Evolutionary conservation across 164 flowering plant species (phyloP), one percentile per base, ranked within the genome.

Genomic region (Malania oleifera): DNA sequence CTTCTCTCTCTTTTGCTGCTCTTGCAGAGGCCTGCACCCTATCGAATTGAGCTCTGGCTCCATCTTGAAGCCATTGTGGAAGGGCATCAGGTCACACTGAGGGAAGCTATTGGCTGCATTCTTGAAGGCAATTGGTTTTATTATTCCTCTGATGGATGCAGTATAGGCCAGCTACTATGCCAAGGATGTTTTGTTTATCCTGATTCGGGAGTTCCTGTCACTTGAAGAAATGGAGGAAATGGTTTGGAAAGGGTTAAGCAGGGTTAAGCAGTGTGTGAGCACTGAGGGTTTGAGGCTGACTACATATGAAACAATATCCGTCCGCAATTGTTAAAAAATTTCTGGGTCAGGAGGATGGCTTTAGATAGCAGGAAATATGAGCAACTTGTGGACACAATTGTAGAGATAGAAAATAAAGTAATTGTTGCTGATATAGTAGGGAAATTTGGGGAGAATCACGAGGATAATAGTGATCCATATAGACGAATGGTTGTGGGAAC

Each of bases 191-290:
- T 84, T 93, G 95, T 60, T 83, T 61, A 82, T 91, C 59, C 63
- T 93, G 59, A 93, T 93, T 52, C 92, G 97, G 1, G 99, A 93
- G 76, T 93, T 93, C 67, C 99, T 90, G 63, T 90, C 99, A 1
- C 99, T 97, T 9, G 99, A 93, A 70, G 99, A 93, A 79, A 93
- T 93, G 99, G 91, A 93, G 83, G 91, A 93, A 58, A 93, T 93
- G 72, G 97, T 93, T 45, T 65, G 88, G 49, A 93, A 93, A 63
- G 99, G 61, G 99, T 91, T 51, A 93, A 93, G n/a, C n/a, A n/a
- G n/a, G n/a, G n/a, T n/a, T n/a, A n/a, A n/a, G 72, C 97, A 93
- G 70, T 91, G 99, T 75, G 99, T 93, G 61, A 85, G 97, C 56
- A 93, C 97, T 0, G 97, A 93, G 99, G 97, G 25, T 96, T 93